Conservation (phyloP, 2,329 filamentous ascomycete species). For the Colletotrichum orbiculare region DNA sequence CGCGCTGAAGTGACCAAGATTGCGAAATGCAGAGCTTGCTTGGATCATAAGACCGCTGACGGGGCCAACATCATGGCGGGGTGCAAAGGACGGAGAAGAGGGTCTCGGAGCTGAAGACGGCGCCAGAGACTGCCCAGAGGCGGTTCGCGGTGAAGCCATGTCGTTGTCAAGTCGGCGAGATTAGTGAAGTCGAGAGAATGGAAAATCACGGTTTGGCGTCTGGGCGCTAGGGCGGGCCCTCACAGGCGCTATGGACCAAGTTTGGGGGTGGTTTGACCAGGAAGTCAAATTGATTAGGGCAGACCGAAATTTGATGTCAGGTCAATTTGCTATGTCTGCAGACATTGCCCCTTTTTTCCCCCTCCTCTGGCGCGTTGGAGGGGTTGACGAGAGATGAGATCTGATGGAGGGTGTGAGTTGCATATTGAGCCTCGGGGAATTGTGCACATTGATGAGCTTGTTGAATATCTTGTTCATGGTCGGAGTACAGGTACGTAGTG, state of each 20-base stretch:
- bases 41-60: too few relatives aligned
- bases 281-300: slow-evolving; percentile 36
- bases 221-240: slow-evolving; percentile 30
- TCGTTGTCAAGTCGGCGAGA: slow-evolving; percentile 9
- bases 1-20: too few relatives aligned
- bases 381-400: slow-evolving; percentile 12
- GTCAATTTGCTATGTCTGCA: slow-evolving; percentile 28
- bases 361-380: background rate
- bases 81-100: too few relatives aligned
- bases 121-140: too few relatives aligned
- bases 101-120: too few relatives aligned
- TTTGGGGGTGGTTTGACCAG: slow-evolving; percentile 33
- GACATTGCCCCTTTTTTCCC: slow-evolving; percentile 18
- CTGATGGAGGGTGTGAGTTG: background rate
- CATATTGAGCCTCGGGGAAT: background rate
- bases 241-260: slow-evolving; percentile 31
- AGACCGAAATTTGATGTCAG: slow-evolving; percentile 36
- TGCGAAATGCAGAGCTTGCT: too few relatives aligned
- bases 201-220: slow-evolving; percentile 13
- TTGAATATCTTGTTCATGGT: background rate
- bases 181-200: slow-evolving; percentile 4
- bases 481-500: background rate
- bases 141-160: too few relatives aligned
- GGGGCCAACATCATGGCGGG: too few relatives aligned
- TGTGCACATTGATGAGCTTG: background rate